Conservation (phyloP, 2,329 filamentous ascomycete genomes). For the Phyllosticta citribraziliensis region DNA sequence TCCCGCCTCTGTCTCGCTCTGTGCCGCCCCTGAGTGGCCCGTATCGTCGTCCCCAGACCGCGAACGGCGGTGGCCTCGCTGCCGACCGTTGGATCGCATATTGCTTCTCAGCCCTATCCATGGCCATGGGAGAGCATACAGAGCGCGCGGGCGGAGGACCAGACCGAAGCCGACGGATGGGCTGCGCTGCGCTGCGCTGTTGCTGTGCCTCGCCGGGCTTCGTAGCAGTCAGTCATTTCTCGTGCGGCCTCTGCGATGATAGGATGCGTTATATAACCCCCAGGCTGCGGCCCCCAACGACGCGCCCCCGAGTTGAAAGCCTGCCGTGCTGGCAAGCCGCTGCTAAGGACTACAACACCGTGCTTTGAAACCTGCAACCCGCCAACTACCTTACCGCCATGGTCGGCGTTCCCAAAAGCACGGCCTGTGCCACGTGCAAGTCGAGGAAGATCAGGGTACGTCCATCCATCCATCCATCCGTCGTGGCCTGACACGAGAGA, state of each 20-base stretch:
- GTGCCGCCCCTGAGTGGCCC: background rate
- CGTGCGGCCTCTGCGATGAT: background rate
- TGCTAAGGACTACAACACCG: background rate
- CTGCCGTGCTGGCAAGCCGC: background rate
- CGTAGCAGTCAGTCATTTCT: background rate
- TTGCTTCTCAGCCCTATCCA: background rate
- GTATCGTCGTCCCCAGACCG: background rate
- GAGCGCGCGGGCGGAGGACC: background rate
- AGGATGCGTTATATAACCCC: background rate
- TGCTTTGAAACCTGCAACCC: background rate
- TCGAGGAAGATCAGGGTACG: conserved; percentile 8
- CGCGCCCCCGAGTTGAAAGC: background rate
- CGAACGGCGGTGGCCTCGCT: background rate
- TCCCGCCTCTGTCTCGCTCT: background rate
- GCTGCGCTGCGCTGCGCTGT: background rate
- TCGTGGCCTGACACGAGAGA: background rate
- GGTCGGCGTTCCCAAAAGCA: conserved; percentile 10
- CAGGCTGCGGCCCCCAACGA: background rate
- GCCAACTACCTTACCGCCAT: background rate
- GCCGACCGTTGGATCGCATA: background rate
- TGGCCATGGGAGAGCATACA: too few relatives aligned
- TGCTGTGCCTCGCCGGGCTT: background rate
- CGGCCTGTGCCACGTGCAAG: conserved; percentile 5
- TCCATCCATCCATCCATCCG: background rate
- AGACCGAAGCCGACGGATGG: background rate